A percentile compares a stretch with the other conserved stretches of the same genome.
These are phyloP conservation scores for Xylaria nigripes DNA, from an alignment of 495 filamentous ascomycete genomes.

Conservation along the genomic window DNA sequence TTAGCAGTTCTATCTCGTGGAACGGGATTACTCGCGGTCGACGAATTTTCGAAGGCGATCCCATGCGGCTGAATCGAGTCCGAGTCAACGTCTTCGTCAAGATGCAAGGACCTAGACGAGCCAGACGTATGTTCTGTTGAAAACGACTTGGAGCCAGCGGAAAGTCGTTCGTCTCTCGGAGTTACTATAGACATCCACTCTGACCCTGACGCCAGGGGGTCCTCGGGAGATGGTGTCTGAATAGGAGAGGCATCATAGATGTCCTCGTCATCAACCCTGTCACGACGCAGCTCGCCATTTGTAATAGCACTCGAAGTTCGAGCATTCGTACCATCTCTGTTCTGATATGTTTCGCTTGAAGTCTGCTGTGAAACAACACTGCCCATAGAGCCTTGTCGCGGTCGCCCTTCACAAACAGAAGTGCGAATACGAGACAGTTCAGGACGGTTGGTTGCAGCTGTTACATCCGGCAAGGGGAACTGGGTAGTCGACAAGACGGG, in stretches of 20 bases:
- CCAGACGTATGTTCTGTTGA: constrained; percentile 15
- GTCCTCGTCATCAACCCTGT: constrained; percentile 29
- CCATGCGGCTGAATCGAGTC: constrained; percentile 16
- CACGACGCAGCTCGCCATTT: constrained; percentile 5
- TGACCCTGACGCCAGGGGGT: not conserved
- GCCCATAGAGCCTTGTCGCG: not conserved
- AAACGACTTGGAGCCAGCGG: constrained; percentile 10
- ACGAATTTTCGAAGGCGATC: constrained; percentile 20
- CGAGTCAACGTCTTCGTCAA: constrained; percentile 7
- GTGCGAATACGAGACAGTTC: constrained; percentile 24
- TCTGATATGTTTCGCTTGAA: not conserved
- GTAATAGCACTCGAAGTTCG: constrained; percentile 10
- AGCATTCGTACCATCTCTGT: not conserved
- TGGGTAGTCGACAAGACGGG: constrained; percentile 22
- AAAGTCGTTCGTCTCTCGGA: constrained; percentile 14
- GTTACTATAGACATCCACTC: constrained; percentile 1
- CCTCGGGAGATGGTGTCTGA: constrained; percentile 29
- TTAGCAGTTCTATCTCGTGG: constrained; percentile 11
- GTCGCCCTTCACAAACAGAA: not conserved
- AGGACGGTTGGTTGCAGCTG: constrained; percentile 15
- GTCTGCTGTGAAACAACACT: not conserved
- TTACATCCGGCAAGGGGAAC: constrained; percentile 14
- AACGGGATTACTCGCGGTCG: constrained; percentile 7
- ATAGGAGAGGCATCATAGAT: constrained; percentile 51
- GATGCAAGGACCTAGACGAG: constrained; percentile 15